phyloP scores from a whole-genome alignment of 2,329 filamentous ascomycete species.

The Phialocephala sp. region DNA sequence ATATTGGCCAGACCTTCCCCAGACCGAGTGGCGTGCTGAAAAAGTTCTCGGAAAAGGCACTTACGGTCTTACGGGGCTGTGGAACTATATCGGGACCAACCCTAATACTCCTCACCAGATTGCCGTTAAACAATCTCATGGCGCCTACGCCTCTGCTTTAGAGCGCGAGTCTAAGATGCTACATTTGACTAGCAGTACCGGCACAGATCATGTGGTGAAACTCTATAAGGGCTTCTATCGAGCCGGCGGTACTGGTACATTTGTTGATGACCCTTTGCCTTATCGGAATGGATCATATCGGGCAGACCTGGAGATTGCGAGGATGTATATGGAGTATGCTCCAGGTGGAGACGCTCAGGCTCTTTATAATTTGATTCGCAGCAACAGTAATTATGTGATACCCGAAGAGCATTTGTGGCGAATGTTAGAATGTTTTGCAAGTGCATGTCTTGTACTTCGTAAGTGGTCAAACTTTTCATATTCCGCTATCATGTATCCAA shows the following conservation, averaged over 20 bases:
- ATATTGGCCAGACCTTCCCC: not conserved
- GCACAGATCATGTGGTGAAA: not conserved
- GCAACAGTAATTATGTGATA: not conserved
- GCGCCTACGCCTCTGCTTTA: not conserved
- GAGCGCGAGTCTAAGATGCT: not conserved
- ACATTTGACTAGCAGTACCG: not conserved
- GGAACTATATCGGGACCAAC: not conserved
- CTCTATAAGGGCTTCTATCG: not conserved
- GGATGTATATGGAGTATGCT: not conserved
- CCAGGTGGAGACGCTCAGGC: not conserved
- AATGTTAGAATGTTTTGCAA: not conserved
- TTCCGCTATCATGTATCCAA: not conserved
- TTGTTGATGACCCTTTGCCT: not conserved
- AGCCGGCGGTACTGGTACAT: not conserved
- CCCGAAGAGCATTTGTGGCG: constrained; percentile 9
- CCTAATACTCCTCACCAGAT: not conserved
- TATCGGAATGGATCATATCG: not conserved
- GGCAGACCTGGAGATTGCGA: not conserved
- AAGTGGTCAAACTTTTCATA: not conserved
- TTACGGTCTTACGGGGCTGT: not conserved
- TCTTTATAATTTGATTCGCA: not conserved
- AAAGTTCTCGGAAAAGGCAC: not conserved
- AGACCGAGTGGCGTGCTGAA: not conserved
- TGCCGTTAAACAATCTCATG: not conserved
- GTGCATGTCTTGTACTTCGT: not conserved